phyloP scores from a whole-genome alignment of 129 eudicot genomes.

The Oenanthe sinensis region DNA sequence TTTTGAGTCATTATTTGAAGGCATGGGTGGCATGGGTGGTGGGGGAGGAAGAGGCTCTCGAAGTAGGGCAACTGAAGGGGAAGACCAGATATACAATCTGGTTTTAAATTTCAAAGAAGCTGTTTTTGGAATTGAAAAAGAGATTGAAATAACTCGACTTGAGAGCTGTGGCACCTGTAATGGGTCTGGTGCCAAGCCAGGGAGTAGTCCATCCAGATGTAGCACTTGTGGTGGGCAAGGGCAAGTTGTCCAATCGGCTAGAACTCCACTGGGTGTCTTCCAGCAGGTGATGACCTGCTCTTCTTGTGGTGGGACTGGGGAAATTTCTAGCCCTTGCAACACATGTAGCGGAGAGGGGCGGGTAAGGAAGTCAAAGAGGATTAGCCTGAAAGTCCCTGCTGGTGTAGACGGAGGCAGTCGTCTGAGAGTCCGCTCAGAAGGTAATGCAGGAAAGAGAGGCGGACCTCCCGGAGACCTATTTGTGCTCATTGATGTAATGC shows the following conservation, averaged over 20 bases:
- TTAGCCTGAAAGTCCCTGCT: conserved; percentile 77
- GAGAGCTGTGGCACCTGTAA: conserved; percentile 72
- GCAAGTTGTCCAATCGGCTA: conserved; percentile 64
- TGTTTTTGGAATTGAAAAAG: conserved; percentile 84
- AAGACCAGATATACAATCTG: conserved; percentile 77
- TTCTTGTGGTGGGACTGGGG: conserved; percentile 77
- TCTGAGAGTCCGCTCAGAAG: conserved; percentile 71
- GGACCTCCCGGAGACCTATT: conserved; percentile 89
- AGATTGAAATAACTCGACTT: conserved; percentile 75
- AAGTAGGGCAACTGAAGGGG: conserved; percentile 67
- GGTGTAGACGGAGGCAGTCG: conserved; percentile 92
- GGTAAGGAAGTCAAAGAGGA: conserved; percentile 66
- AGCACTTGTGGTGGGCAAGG: conserved; percentile 89
- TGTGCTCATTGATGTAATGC: conserved; percentile 63
- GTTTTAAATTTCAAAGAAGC: conserved; percentile 87
- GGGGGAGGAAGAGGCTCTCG: conserved; percentile 77
- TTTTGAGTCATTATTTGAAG: conserved; percentile 76
- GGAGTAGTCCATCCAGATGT: conserved; percentile 58
- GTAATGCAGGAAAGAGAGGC: conserved; percentile 84
- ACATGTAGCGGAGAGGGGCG: conserved; percentile 83
- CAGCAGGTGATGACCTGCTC: conserved; percentile 90
- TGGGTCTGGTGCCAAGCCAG: conserved; percentile 93
- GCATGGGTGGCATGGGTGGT: conserved; percentile 54
- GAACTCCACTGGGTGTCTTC: conserved; percentile 85
- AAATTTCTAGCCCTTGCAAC: conserved; percentile 61